Evolutionary conservation across 2,329 filamentous ascomycete species (phyloP), one percentile per base, ranked within the genome.

Genomic region (Albophoma yamanashiensis): DNA sequence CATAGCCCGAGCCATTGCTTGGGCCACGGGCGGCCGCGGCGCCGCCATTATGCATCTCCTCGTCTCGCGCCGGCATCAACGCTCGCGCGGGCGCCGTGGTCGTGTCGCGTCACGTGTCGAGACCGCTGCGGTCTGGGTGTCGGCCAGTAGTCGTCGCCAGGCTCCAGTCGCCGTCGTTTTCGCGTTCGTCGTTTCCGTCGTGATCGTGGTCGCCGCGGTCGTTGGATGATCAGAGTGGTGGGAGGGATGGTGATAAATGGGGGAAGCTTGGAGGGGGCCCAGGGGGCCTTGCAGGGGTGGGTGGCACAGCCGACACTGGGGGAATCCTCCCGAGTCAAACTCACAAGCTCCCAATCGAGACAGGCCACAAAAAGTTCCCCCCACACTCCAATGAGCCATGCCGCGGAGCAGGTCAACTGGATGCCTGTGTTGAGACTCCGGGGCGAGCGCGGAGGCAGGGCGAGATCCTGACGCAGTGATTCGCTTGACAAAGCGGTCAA

Each of bases 1-100:
- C 64, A 55, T 72, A 74, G 55, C 62, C 62, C 43, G 58, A 66
- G 34, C 64, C 63, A 55, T 67, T 64, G 63, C 64, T 65, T 63
- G 69, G 64, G 60, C 63, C 57, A 63, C 64, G 60, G 43, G 42
- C 60, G 55, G 66, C 65, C 43, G 68, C 69, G 42, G 64, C 59
- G 31, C 62, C 62, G 62, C 66, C 68, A 58, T 65, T 64, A 53
- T n/a, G 40, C 60, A 62, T 63, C 20, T 60, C 59, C 52, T 55
- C 20, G n/a, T 47, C 55, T 55, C 9, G 36, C 8, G 22, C 12
- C n/a, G 58, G 20, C 38, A 34, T 52, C 50, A 22, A 53, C 50
- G n/a, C 36, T 53, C 36, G 50, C 31, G 50, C 50, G 17, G 50
- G 50, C 27, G 50, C 27, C 34, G 17, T n/a, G 6, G 50, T 34